These are phyloP conservation scores for Phytophthora megakarya DNA, from an alignment of 352 stramenopile genomes.

Conservation along the genomic window DNA sequence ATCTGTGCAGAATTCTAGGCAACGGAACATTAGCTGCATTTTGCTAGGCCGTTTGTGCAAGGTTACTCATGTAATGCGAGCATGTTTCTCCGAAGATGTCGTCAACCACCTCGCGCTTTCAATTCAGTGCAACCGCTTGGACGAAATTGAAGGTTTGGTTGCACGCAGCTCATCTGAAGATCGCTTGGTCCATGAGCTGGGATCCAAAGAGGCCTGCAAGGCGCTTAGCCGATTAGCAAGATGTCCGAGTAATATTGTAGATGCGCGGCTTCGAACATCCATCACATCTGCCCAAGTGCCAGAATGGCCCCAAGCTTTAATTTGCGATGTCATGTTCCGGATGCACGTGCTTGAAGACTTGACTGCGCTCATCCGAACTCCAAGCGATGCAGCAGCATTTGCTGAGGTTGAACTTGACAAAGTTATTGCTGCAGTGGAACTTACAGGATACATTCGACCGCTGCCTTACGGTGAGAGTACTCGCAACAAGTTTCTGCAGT, in stretches of 20 bases:
- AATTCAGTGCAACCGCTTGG: constrained; percentile 73
- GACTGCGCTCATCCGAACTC: constrained; percentile 50
- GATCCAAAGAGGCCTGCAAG: constrained; percentile 60
- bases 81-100: constrained; percentile 61
- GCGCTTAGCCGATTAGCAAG: constrained; percentile 57
- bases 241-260: constrained; percentile 47
- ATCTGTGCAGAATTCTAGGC: constrained; percentile 45
- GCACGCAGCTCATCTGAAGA: constrained; percentile 34
- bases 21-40: constrained; percentile 79
- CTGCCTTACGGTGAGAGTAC: constrained; percentile 58
- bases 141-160: constrained; percentile 59
- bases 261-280: constrained; percentile 48
- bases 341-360: constrained; percentile 78
- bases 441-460: constrained; percentile 63
- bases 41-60: constrained; percentile 61
- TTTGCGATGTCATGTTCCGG: constrained; percentile 65
- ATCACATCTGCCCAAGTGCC: constrained; percentile 56
- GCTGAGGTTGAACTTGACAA: constrained; percentile 42
- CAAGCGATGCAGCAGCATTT: constrained; percentile 59
- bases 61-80: constrained; percentile 35
- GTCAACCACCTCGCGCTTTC: constrained; percentile 73
- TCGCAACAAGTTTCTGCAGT: constrained; percentile 50
- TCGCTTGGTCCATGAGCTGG: constrained; percentile 52
- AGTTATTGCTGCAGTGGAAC: constrained; percentile 57
- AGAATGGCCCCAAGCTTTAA: constrained; percentile 57